These are phyloP conservation scores for Cordyceps tenuipes DNA, from an alignment of 2,329 filamentous ascomycete genomes.

Conservation along the genomic window DNA sequence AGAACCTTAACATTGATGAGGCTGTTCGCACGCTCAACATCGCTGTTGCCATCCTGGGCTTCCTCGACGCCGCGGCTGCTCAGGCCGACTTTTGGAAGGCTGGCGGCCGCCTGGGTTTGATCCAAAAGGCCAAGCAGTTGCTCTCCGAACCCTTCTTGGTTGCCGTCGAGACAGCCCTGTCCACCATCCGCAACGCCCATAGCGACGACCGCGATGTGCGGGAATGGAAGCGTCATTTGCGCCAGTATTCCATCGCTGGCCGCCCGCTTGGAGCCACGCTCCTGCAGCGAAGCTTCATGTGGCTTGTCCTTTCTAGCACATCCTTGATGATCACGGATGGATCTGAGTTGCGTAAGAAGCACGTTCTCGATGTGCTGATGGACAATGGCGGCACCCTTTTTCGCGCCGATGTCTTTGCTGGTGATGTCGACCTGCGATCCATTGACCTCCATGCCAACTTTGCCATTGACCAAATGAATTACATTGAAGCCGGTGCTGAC, in stretches of 20 bases:
- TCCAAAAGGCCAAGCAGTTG: conserved; percentile 62
- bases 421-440: conserved; percentile 45
- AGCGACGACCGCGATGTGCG: conserved; percentile 56
- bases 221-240: conserved; percentile 82
- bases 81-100: conserved; percentile 75
- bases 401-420: conserved; percentile 24
- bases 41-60: conserved; percentile 79
- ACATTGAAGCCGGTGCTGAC: conserved; percentile 82
- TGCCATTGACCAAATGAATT: conserved; percentile 72
- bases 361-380: conserved; percentile 69
- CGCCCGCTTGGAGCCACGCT: conserved; percentile 86
- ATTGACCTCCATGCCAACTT: conserved; percentile 61
- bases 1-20: conserved; percentile 54
- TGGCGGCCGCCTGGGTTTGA: conserved; percentile 62
- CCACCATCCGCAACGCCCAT: conserved; percentile 75
- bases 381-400: conserved; percentile 35
- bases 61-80: conserved; percentile 72
- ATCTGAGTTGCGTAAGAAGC: conserved; percentile 47
- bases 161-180: conserved; percentile 80
- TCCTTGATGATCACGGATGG: conserved; percentile 62
- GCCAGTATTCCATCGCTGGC: conserved; percentile 71
- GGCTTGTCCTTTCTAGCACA: conserved; percentile 69
- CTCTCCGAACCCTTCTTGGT: conserved; percentile 80
- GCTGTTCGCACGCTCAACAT: conserved; percentile 65
- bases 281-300: conserved; percentile 80